Evolutionary conservation across 805 yeast genomes (phyloP), one percentile per base, ranked within the genome.

Genomic region (Tetrapisispora nanseiensis): DNA sequence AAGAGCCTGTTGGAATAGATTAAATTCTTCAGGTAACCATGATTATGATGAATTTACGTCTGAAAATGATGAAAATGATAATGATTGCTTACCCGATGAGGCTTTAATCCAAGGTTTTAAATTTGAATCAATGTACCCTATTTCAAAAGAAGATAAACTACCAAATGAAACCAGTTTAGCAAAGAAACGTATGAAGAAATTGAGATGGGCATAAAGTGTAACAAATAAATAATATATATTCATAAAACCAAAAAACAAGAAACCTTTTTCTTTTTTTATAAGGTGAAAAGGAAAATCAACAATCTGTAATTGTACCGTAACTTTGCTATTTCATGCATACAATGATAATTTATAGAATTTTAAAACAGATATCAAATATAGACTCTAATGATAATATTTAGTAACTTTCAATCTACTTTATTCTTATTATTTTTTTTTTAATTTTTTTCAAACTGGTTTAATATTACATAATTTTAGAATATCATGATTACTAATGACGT

Each of bases 91-190:
- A 3, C 44, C 43, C 13, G 63, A 58, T 37, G 57, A 56, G 18
- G 63, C 63, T 15, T 43, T 57, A 20, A 59, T 59, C 30, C 51
- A 60, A 44, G 63, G 59, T 7, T 57, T 49, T 45, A 26, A 35
- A 35, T 35, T 18, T 24, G 38, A 35, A 26, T 35, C 38, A 23
- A 26, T 24, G 38, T 19, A 33, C 37, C 21, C n/a, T 33, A 22
- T 15, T 6, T 12, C 5, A 21, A 6, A 21, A 13, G 10, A 33
- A n/a, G 24, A 33, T 15, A 52, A 52, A 27, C 51, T 48, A 37
- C 43, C 51, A 20, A 19, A 12, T 13, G 12, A 24, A 32, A 24
- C 18, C 8, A 19, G 6, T 26, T 21, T 29, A 19, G 4, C 22
- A 21, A 20, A 9, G 8, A 26, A 37, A 28, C 13, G 16, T 20